phyloP scores from a whole-genome alignment of 1,284 basidiomycete genomes.

The Gomphus bonarii region DNA sequence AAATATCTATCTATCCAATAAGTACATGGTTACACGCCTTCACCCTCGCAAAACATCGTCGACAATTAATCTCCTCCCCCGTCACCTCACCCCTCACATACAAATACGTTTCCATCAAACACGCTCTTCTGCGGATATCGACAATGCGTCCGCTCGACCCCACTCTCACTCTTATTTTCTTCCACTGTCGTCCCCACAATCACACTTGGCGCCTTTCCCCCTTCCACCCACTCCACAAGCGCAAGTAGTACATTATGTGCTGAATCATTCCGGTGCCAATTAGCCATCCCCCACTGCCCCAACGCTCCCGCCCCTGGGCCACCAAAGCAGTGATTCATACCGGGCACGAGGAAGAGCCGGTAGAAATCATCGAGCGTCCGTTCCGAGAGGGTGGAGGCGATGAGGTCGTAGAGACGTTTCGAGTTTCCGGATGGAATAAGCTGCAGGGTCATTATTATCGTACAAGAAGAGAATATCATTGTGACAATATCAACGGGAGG shows the following conservation, averaged over 20 bases:
- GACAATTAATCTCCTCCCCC: too few relatives aligned
- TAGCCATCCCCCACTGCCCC: conserved; percentile 11
- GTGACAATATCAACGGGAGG: neutral
- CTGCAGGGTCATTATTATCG: conserved; percentile 10
- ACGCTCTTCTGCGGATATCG: conserved; percentile 9
- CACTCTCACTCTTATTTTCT: neutral
- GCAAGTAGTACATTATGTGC: conserved; percentile 13
- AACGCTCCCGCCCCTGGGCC: conserved; percentile 13
- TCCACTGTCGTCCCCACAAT: conserved; percentile 9
- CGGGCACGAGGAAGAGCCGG: conserved; percentile 29
- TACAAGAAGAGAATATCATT: neutral
- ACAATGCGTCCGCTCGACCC: neutral
- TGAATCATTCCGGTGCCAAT: neutral
- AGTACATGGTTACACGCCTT: too few relatives aligned
- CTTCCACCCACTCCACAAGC: conserved; percentile 15
- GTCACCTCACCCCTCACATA: neutral
- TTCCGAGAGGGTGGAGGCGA: neutral
- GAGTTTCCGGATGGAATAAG: conserved; percentile 27
- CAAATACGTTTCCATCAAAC: neutral
- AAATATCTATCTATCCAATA: too few relatives aligned
- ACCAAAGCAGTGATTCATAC: conserved; percentile 30
- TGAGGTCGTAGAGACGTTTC: conserved; percentile 6
- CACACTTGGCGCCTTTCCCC: conserved; percentile 7
- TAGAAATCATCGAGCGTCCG: conserved; percentile 1
- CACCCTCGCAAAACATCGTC: too few relatives aligned